Base-by-base conservation (phyloP, 768 basidiomycete species). In the Phaeolepiota aurea region DNA sequence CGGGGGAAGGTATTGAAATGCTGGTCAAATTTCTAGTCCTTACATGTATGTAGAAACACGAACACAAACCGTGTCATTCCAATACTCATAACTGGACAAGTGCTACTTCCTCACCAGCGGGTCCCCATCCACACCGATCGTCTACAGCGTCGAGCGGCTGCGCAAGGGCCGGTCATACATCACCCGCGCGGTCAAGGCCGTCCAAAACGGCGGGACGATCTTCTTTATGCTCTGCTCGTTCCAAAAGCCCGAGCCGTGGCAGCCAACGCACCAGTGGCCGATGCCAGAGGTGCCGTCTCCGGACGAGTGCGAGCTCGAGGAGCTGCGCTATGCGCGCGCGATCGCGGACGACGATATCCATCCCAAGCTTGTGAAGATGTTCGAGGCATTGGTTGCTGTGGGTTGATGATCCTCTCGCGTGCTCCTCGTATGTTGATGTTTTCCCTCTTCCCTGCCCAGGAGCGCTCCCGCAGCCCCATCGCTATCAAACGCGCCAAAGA, bases 61-160 rank as follows among this genome's bases (percentile, higher is more conserved):
- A n/a, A n/a, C n/a, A n/a, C n/a, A n/a, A n/a, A n/a, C n/a, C n/a
- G n/a, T n/a, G n/a, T n/a, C n/a, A n/a, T n/a, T n/a, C n/a, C n/a
- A n/a, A n/a, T n/a, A n/a, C n/a, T n/a, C n/a, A n/a, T n/a, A n/a
- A n/a, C n/a, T n/a, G n/a, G n/a, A 32, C 5, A 23, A 90, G 85
- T 87, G 84, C 49, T 91, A 91, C 51, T 91, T 91, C 55, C 65
- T 90, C 20, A 69, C 77, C 19, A 79, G 80, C 45, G 88, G 81
- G 5, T 85, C 86, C 10, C 71, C 82, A 0, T 66, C 82, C 3
- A 70, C 74, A 4, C 83, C 87, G 5, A 81, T 90, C 46, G 65
- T 88, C 38, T 90, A 90, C 57, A 74, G 74, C 46, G 84, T 91
- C 38, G 86, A 88, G 47, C 66, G 77, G 5, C 58, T 87, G 22